Evolutionary conservation across 177 flowering plant genomes (phyloP).

Genomic region (Vitis hybrid): DNA sequence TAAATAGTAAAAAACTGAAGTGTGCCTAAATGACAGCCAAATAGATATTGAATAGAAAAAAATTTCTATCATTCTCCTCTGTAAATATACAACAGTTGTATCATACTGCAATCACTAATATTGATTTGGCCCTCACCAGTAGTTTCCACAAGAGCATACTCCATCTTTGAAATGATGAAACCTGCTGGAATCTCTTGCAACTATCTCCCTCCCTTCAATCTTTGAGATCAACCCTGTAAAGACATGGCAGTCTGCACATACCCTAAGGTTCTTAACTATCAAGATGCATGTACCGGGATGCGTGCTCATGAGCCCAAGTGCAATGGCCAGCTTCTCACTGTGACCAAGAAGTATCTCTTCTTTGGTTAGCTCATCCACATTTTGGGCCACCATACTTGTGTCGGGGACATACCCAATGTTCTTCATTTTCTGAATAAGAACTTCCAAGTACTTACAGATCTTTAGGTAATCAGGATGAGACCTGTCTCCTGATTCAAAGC

Average conservation of each 20-base stretch:
- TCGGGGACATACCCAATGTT: slow-evolving; percentile 30
- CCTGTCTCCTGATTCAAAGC: slow-evolving; percentile 46
- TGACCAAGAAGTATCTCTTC: slow-evolving; percentile 37
- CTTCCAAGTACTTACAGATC: slow-evolving; percentile 23
- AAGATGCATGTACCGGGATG: slow-evolving; percentile 20
- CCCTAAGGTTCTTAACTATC: slow-evolving; percentile 42
- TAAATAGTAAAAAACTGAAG: no score
- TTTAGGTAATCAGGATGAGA: slow-evolving; percentile 30
- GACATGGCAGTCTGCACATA: slow-evolving; percentile 37
- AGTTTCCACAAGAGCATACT: slow-evolving; percentile 35
- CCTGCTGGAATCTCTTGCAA: slow-evolving; percentile 39
- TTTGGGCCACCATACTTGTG: slow-evolving; percentile 37
- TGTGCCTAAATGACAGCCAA: no score
- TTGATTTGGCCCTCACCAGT: slow-evolving; percentile 25
- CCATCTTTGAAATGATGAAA: slow-evolving; percentile 43
- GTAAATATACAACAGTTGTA: neutral
- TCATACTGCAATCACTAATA: neutral
- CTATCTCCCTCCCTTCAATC: slow-evolving; percentile 34
- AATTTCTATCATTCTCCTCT: no score
- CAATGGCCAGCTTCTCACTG: slow-evolving; percentile 43
- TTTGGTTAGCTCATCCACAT: slow-evolving; percentile 32
- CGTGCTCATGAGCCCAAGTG: slow-evolving; percentile 35
- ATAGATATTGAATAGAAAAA: no score
- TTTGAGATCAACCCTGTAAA: slow-evolving; percentile 24
- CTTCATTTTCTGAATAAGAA: slow-evolving; percentile 29